These are phyloP conservation scores for Gracilaria gracilis DNA, from an alignment of 23 red algal genomes.

Conservation along the genomic window DNA sequence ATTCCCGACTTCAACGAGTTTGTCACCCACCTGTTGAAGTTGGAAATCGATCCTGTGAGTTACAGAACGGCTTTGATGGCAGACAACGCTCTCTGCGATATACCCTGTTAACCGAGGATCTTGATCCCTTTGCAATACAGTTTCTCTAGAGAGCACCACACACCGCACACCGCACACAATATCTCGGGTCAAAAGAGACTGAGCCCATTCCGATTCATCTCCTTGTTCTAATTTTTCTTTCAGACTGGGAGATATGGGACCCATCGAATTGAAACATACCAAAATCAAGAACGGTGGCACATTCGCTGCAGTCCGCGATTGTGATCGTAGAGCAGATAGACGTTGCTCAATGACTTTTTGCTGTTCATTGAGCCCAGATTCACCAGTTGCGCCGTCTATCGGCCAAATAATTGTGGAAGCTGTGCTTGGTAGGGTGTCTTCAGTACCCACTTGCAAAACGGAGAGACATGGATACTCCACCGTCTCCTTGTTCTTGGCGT, in stretches of 20 bases:
- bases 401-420: constrained; percentile 23
- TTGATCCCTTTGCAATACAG: neutral
- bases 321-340: neutral
- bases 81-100: neutral
- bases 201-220: neutral
- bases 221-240: neutral
- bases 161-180: neutral
- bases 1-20: constrained; percentile 2
- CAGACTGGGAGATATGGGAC: neutral
- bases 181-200: neutral
- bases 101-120: neutral
- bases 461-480: constrained; percentile 11
- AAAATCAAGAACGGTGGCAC: constrained; percentile 13
- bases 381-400: neutral
- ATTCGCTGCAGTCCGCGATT: neutral
- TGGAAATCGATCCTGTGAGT: neutral
- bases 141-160: neutral
- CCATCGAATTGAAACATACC: constrained; percentile 20
- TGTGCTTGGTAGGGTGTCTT: neutral
- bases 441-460: neutral
- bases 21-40: neutral
- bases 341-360: neutral
- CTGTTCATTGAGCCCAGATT: neutral
- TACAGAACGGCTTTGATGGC: neutral
- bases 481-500: neutral